A percentile compares a stretch with the other conserved stretches of the same genome.
These are phyloP conservation scores for Paramecium octaurelia DNA, from an alignment of 73 alveolate species.

Conservation along the genomic window DNA sequence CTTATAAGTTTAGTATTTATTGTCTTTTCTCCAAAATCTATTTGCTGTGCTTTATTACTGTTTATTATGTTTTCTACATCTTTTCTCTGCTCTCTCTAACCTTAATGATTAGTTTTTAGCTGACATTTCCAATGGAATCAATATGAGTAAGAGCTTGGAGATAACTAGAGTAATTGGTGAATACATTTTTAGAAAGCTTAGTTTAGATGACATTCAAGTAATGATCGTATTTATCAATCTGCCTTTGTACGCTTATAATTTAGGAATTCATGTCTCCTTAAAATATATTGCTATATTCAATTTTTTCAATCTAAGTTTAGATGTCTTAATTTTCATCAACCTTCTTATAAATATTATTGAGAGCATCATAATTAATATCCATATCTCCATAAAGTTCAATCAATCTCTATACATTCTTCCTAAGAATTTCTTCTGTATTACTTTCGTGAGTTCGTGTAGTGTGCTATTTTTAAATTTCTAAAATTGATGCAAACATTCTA, in stretches of 20 bases:
- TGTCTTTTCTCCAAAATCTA: neutral
- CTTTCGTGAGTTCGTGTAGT: neutral
- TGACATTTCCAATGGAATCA: neutral
- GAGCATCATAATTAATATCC: constrained; percentile 31
- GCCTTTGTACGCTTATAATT: neutral
- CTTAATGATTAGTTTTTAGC: neutral
- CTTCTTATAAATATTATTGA: neutral
- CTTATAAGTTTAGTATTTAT: neutral
- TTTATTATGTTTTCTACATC: neutral
- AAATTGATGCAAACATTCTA: neutral
- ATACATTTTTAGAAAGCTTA: neutral
- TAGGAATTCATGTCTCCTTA: neutral
- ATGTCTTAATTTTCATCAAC: neutral
- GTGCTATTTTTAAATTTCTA: neutral
- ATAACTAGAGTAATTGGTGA: neutral
- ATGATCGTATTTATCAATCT: neutral
- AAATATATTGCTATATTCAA: neutral
- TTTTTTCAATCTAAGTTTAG: neutral
- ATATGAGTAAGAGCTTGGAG: neutral
- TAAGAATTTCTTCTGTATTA: neutral
- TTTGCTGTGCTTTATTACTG: neutral
- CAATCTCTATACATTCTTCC: constrained; percentile 21
- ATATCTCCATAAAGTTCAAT: constrained; percentile 33
- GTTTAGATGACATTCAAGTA: constrained; percentile 4
- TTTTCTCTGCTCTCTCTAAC: neutral